These are phyloP conservation scores for Syzygium aqueum DNA, from an alignment of 345 rosid species.

Conservation along the genomic window DNA sequence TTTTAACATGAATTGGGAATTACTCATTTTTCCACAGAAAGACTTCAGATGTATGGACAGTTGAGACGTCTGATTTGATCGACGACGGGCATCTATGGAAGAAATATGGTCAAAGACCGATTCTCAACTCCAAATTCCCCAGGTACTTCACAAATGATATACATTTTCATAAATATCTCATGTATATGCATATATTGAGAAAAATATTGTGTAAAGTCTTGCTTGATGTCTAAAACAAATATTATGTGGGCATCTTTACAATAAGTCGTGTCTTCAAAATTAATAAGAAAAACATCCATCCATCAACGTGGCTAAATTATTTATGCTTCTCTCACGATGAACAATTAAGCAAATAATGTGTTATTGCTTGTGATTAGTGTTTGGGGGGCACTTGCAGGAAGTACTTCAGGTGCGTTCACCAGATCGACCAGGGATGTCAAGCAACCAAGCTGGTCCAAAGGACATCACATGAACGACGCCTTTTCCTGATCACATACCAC, in stretches of 20 bases:
- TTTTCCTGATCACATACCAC: too few species aligned
- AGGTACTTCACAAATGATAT: slow-evolving; percentile 5
- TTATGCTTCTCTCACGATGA: not conserved
- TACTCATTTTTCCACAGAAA: slow-evolving; percentile 5
- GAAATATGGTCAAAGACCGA: slow-evolving; percentile 37
- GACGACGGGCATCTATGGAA: slow-evolving; percentile 40
- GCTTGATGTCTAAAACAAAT: not conserved
- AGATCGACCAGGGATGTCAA: slow-evolving; percentile 30
- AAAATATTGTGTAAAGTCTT: not conserved
- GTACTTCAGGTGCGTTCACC: slow-evolving; percentile 36
- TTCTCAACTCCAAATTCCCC: slow-evolving; percentile 14
- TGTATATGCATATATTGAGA: not conserved
- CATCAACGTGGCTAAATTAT: not conserved
- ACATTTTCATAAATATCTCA: not conserved
- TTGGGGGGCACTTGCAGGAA: slow-evolving; percentile 7
- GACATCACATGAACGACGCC: too few species aligned
- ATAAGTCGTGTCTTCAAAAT: not conserved
- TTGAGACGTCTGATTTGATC: not conserved
- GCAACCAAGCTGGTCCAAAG: slow-evolving; percentile 17
- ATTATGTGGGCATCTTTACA: not conserved
- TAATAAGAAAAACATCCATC: not conserved
- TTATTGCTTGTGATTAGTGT: not conserved
- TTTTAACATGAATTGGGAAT: not conserved
- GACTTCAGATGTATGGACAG: slow-evolving; percentile 6
- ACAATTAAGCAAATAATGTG: not conserved